A percentile compares a stretch with the other conserved stretches of the same genome.
Conservation (phyloP, 768 basidiomycete species). For the Agrocybe praecox region DNA sequence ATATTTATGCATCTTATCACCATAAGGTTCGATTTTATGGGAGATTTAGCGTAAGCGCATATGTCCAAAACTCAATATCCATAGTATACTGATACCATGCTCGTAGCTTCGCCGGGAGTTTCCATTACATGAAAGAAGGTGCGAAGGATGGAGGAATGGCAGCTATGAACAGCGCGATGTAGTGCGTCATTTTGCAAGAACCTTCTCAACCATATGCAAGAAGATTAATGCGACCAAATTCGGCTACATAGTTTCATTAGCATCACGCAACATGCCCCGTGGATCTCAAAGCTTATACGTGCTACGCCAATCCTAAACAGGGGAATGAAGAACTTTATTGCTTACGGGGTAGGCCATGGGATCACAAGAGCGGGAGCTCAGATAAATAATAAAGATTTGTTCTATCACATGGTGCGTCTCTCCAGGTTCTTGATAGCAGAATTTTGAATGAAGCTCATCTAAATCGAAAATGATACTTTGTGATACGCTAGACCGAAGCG, state of each 20-base stretch:
- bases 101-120: slow-evolving; percentile 31
- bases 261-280: slow-evolving; percentile 24
- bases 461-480: too few relatives aligned
- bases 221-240: background rate
- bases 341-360: slow-evolving; percentile 18
- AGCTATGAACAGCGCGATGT: slow-evolving; percentile 20
- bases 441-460: too few relatives aligned
- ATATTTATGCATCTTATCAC: background rate
- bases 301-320: slow-evolving; percentile 11
- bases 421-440: too few relatives aligned
- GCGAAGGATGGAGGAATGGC: slow-evolving; percentile 22
- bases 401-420: slow-evolving; percentile 27
- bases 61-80: background rate
- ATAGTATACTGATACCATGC: background rate
- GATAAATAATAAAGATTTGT: slow-evolving; percentile 23
- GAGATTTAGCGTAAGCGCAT: slow-evolving; percentile 36
- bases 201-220: too few relatives aligned
- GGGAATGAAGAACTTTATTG: slow-evolving; percentile 13
- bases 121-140: slow-evolving; percentile 27
- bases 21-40: slow-evolving; percentile 38
- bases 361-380: background rate
- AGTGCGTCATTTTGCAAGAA: slow-evolving; percentile 17
- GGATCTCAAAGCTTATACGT: slow-evolving; percentile 16
- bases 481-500: slow-evolving; percentile 13
- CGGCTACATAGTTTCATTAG: slow-evolving; percentile 13